Conservation (phyloP, 2,329 filamentous ascomycete species). For the Dothideomycetes sp. region DNA sequence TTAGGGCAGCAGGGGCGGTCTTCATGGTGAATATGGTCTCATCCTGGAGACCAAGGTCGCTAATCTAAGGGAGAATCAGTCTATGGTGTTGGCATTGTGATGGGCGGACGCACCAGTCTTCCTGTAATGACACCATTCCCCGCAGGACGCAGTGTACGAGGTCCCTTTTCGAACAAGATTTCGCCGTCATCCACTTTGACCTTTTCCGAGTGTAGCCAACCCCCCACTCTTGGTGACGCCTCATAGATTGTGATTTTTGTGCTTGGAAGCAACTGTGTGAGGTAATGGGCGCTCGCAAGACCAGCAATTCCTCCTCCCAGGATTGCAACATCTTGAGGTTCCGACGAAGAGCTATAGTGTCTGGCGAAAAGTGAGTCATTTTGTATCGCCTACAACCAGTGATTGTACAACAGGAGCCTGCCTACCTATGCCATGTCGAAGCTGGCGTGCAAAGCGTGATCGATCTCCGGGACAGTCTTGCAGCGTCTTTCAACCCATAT, state of each 20-base stretch:
- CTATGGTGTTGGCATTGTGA: no score
- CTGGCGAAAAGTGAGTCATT: slow-evolving; percentile 1
- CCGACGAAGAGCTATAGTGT: slow-evolving; percentile 6
- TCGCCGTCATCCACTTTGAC: slow-evolving; percentile 49
- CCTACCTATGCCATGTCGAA: slow-evolving; percentile 1
- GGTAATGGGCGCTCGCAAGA: slow-evolving; percentile 65
- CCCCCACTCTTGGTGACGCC: slow-evolving; percentile 56
- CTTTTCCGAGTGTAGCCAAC: slow-evolving; percentile 66
- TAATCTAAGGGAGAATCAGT: no score
- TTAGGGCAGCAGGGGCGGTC: slow-evolving; percentile 41
- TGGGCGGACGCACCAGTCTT: slow-evolving; percentile 64
- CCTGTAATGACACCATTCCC: slow-evolving; percentile 55
- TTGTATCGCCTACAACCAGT: no score
- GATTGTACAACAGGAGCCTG: no score
- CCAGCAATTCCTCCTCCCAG: slow-evolving; percentile 78
- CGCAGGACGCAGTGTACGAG: slow-evolving; percentile 58
- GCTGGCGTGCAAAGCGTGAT: slow-evolving; percentile 1
- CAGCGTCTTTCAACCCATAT: slow-evolving; percentile 5
- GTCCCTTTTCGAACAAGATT: slow-evolving; percentile 73
- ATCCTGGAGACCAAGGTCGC: slow-evolving; percentile 44
- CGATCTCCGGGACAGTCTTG: slow-evolving; percentile 2
- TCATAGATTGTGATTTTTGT: slow-evolving; percentile 76
- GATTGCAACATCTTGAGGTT: slow-evolving; percentile 45
- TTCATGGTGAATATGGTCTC: slow-evolving; percentile 45
- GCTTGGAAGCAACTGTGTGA: slow-evolving; percentile 56